Conservation (phyloP, 768 basidiomycete species). For the Tulasnella sp. region DNA sequence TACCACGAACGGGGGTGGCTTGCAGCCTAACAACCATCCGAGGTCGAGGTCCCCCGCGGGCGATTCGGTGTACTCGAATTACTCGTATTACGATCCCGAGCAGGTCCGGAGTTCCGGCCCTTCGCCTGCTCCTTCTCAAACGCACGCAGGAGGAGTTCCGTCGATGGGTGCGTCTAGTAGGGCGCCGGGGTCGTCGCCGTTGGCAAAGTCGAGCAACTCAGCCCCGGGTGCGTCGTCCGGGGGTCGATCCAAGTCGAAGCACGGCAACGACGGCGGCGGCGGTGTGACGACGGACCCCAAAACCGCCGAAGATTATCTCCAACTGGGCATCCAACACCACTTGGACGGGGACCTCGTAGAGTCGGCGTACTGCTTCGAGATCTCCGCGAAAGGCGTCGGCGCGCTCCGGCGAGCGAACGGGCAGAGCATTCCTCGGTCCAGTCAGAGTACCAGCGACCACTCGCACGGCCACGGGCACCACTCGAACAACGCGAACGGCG, state of each 20-base stretch:
- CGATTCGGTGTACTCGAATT: slow-evolving; percentile 40
- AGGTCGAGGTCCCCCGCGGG: not conserved
- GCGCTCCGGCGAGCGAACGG: not conserved
- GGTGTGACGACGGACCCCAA: not conserved
- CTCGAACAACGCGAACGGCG: too few species aligned
- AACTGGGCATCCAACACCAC: slow-evolving; percentile 67
- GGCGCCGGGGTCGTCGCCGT: too few species aligned
- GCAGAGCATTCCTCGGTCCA: not conserved
- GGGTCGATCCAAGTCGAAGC: not conserved
- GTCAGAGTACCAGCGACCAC: not conserved
- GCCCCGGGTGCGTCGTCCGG: not conserved
- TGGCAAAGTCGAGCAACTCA: not conserved
- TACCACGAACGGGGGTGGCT: not conserved
- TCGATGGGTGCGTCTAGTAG: too few species aligned
- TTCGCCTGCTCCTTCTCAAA: not conserved
- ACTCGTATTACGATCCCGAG: slow-evolving; percentile 56
- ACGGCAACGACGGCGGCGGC: not conserved
- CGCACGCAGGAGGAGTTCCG: not conserved
- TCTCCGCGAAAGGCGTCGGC: slow-evolving; percentile 39
- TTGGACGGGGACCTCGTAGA: slow-evolving; percentile 59
- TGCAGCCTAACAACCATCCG: not conserved
- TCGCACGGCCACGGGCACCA: not conserved
- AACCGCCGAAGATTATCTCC: slow-evolving; percentile 54
- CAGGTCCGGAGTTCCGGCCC: not conserved
- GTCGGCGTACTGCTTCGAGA: slow-evolving; percentile 64